Evolutionary conservation across 2,329 filamentous ascomycete genomes (phyloP), one percentile per base, ranked within the genome.

Genomic region (Colletotrichum sp.): DNA sequence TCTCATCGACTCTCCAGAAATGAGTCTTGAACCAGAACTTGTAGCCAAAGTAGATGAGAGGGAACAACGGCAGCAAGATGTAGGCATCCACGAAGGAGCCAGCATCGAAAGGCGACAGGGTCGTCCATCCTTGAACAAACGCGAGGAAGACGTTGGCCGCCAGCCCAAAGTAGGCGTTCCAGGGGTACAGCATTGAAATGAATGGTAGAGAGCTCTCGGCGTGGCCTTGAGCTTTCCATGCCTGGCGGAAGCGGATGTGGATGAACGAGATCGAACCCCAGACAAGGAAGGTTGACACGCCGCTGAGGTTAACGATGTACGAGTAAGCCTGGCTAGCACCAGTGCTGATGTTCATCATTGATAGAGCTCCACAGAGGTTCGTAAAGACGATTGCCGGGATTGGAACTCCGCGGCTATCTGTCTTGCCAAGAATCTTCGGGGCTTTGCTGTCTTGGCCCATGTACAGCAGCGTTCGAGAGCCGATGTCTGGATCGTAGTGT

Each of bases 381-480:
- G 94, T 93, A 65, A 95, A 87, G 3, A 94, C 80, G 59, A 96
- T 89, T 79, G 84, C 94, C 83, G 83, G 90, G 79, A 90, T 90
- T 4, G 90, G 90, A 6, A 92, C 89, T 30, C 94, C 94, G 16
- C 91, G 88, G 28, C 85, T 86, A 82, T 93, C 92, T 3, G 94
- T 95, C 83, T 90, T 91, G 57, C 93, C 93, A 3, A 96, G 87
- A 79, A 96, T 90, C 24, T 84, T 86, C 0, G 95, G 95, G 0
- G 94, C 95, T 83, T 94, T 95, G 63, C 91, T 88, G 60, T 92
- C 92, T 79, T 95, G 92, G 0, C 93, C 93, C 92, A 96, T 94
- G 85, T 92, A 95, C 1, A 96, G 85, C 2, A 96, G 85, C 0
- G 94, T 96, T 26, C 95, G 91, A 5, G 93, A 94, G 60, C 92